Percentiles rank a stretch among this genome's conserved stretches.
Conservation (phyloP, 768 basidiomycete genomes). For the Clavaria fumosa region DNA sequence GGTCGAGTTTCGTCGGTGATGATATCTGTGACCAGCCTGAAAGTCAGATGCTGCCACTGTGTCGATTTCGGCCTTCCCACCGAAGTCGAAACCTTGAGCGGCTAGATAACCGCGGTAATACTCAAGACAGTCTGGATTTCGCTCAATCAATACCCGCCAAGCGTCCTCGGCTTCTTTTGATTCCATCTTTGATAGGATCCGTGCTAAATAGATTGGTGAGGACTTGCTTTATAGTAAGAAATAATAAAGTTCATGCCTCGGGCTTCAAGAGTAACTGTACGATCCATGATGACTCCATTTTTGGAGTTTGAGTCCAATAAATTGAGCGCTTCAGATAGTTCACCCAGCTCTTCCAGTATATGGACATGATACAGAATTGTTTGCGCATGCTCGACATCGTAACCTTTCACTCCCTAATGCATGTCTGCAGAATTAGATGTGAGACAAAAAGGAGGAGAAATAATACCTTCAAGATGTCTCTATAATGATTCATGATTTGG, state of each 20-base stretch:
- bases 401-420: conserved; percentile 52
- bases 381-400: conserved; percentile 78
- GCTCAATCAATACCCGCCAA: conserved; percentile 68
- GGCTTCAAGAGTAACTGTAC: conserved; percentile 47
- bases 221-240: too few relatives aligned
- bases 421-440: neutral
- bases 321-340: conserved; percentile 40
- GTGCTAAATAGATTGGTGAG: too few relatives aligned
- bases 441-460: neutral
- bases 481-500: conserved; percentile 58
- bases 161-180: conserved; percentile 62
- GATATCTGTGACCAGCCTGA: conserved; percentile 16
- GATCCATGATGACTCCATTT: conserved; percentile 53
- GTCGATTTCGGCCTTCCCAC: conserved; percentile 20
- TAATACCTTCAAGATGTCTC: conserved; percentile 52
- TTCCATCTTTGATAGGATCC: conserved; percentile 53
- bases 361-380: conserved; percentile 61
- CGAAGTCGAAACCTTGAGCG: conserved; percentile 48
- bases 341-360: conserved; percentile 58
- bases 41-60: neutral
- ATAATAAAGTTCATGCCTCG: conserved; percentile 55
- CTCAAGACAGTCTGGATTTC: conserved; percentile 69
- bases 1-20: conserved; percentile 33
- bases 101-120: conserved; percentile 66
- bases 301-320: conserved; percentile 52